Base-by-base conservation (phyloP, 371 early-diverging fungal genomes). In the Mortierella polycephala region DNA sequence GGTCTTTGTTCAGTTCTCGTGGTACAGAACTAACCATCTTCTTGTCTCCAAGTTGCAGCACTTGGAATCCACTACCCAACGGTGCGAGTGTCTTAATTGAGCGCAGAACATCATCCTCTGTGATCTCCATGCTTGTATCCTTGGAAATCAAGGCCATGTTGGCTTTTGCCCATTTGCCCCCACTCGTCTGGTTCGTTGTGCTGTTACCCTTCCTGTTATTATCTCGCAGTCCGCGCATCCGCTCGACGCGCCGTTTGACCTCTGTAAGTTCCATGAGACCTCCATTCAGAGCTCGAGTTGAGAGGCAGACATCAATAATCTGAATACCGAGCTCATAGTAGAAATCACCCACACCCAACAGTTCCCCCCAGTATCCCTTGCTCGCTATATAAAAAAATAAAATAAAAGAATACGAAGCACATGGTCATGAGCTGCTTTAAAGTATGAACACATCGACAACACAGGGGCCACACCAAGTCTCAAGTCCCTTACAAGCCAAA, bases 261-360 rank as follows among this genome's bases (percentile, higher is more conserved):
- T 96, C 96, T 1, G 80, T 84, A 11, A 99, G 52, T 13, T 94
- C 96, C 56, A 96, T 93, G 41, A 98, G 84, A 1, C 98, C 98
- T 1, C 98, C 98, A 69, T 96, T 96, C 18, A 87, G 77, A n/a
- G 88, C 85, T 30, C 98, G 83, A 0, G 95, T 94, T 12, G 88
- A 86, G 21, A 97, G 85, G 65, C 98, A 99, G 0, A 91, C 88
- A 64, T 96, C 96, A 37, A 94, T 91, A 50, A 96, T 92, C 71
- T 96, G 97, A 20, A 98, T 91, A 1, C 93, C 96, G 7, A 98
- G 86, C 59, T 98, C 98, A 72, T 96, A 97, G 82, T 99, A 99
- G 83, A 98, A 99, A 75, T 98, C 98, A n/a, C 98, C 96, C 0
- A 97, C 91, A 0, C 99, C 98, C 7, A 98, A 83, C 20, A 97